Evolutionary conservation across 2,329 filamentous ascomycete species (phyloP), one percentile per base, ranked within the genome.

Genomic region (Colletotrichum sp.): DNA sequence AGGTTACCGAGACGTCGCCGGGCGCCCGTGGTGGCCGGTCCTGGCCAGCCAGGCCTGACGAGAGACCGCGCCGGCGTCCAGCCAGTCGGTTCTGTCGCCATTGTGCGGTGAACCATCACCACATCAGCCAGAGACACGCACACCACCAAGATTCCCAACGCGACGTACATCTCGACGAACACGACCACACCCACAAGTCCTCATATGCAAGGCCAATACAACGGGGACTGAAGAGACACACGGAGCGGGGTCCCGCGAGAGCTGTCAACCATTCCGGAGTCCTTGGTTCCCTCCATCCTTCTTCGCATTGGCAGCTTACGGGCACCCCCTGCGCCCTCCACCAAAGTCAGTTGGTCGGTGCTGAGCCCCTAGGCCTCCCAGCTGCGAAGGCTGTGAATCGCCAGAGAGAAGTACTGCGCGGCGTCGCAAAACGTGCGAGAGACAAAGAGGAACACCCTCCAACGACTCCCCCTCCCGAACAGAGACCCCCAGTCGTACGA

Each of bases 241-340:
- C 30, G 9, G 65, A 49, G 69, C 73, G 64, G 36, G 55, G 26
- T 68, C 30, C 52, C 26, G n/a, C 15, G 21, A 21, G 28, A 36
- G 32, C 55, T 68, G 52, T 34, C 32, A 24, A 63, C 64, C 64
- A 63, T 30, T 68, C 73, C 44, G 44, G 21, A 15, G 18, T n/a
- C 57, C 32, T 60, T 73, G 74, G 70, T 60, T 76, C 57, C 74
- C 74, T 76, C 73, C 73, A 65, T 57, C 70, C 59, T 62, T 72
- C 69, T 15, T 44, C 44, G 44, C 59, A 68, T 73, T 65, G 70
- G 66, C 69, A 71, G 73, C 74, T 69, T 73, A 73, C 44, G 44
- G 65, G 18, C 64, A 59, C 74, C 64, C 70, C 70, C 65, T 65
- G 70, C 57, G 44, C 71, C 57, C 64, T 49, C 65, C 44, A 32